Conservation (phyloP, 768 basidiomycete genomes). For the Leccinum incarnatum region DNA sequence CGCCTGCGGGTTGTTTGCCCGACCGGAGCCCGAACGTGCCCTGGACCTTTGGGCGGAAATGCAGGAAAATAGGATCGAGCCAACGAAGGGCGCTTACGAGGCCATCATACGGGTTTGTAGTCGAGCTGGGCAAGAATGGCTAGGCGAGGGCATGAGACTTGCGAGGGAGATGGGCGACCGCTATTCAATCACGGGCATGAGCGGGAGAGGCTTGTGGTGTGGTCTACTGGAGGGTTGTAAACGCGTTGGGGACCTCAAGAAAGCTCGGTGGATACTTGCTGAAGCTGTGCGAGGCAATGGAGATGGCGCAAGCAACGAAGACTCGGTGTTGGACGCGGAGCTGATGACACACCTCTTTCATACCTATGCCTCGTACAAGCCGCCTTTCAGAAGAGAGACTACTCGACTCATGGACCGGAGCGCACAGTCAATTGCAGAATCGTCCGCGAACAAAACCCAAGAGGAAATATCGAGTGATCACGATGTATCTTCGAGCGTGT, state of each 20-base stretch:
- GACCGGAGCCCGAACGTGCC: conserved; percentile 84
- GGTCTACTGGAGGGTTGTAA: conserved; percentile 91
- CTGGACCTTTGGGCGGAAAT: conserved; percentile 93
- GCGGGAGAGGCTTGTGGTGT: conserved; percentile 64
- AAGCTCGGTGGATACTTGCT: conserved; percentile 87
- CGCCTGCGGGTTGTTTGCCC: conserved; percentile 64
- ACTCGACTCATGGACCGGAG: conserved; percentile 41
- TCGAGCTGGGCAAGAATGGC: conserved; percentile 60
- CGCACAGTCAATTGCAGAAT: background rate
- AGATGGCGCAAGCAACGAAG: conserved; percentile 19
- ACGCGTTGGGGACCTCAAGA: conserved; percentile 75
- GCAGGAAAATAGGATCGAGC: conserved; percentile 67
- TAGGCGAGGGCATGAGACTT: conserved; percentile 80
- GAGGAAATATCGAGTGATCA: background rate
- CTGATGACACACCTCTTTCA: conserved; percentile 85
- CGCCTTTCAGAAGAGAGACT: conserved; percentile 57
- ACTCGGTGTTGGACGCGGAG: conserved; percentile 54
- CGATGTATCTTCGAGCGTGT: background rate
- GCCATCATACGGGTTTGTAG: conserved; percentile 84
- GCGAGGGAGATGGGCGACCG: conserved; percentile 85
- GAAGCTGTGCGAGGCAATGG: conserved; percentile 51
- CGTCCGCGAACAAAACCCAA: conserved; percentile 3
- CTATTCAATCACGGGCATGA: conserved; percentile 35
- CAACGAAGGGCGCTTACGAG: conserved; percentile 70
- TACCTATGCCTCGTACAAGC: conserved; percentile 77